Conservation (phyloP, 75 land plant genomes). For the Pinus tabuliformis region DNA sequence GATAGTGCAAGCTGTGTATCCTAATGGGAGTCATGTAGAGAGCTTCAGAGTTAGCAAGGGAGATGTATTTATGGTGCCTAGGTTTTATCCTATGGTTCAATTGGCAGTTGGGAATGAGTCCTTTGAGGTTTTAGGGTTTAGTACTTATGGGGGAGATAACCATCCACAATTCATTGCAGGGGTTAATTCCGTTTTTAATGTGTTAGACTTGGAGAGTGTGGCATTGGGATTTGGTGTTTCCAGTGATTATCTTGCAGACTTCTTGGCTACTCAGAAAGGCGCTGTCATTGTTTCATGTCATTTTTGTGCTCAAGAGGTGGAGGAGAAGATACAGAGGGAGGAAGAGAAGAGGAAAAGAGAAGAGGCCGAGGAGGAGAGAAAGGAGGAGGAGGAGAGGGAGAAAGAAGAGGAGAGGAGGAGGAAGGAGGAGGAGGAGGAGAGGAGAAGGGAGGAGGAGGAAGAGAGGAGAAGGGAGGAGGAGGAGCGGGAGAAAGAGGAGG, state of each 20-base stretch:
- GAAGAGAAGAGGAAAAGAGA: background rate
- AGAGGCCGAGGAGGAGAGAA: slow-evolving; percentile 31
- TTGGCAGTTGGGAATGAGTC: slow-evolving; percentile 59
- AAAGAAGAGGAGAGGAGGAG: background rate
- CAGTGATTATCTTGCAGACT: slow-evolving; percentile 19
- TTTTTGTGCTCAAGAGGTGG: slow-evolving; percentile 56
- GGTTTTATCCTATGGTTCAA: slow-evolving; percentile 72
- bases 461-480: background rate
- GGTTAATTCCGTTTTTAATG: slow-evolving; percentile 40
- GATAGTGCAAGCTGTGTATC: slow-evolving; percentile 50
- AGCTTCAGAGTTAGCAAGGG: slow-evolving; percentile 50
- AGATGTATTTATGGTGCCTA: slow-evolving; percentile 62
- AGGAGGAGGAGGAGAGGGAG: slow-evolving; percentile 9
- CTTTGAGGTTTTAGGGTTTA: slow-evolving; percentile 70
- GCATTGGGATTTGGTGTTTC: slow-evolving; percentile 43
- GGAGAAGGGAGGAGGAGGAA: background rate
- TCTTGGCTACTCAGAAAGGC: slow-evolving; percentile 36
- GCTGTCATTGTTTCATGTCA: slow-evolving; percentile 52
- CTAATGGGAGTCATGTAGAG: slow-evolving; percentile 18
- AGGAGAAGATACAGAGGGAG: slow-evolving; percentile 34
- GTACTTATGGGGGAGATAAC: slow-evolving; percentile 36
- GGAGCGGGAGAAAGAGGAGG: background rate
- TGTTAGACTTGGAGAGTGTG: slow-evolving; percentile 27
- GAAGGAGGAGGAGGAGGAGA: background rate
- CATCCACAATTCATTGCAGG: slow-evolving; percentile 74